phyloP scores from a whole-genome alignment of 2,329 filamentous ascomycete species.

The Colletotrichum sp. region DNA sequence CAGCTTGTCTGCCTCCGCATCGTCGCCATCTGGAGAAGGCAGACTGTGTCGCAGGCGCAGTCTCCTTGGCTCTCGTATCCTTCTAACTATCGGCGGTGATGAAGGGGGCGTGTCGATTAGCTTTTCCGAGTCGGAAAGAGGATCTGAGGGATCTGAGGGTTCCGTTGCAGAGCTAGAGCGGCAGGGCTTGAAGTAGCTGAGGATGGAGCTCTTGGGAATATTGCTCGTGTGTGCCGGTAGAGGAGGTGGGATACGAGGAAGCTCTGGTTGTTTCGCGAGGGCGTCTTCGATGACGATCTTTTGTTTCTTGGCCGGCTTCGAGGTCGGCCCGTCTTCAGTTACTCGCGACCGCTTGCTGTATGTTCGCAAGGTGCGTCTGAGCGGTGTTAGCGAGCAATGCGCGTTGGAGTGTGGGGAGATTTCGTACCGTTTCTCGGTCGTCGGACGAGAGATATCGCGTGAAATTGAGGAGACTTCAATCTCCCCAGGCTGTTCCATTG shows the following conservation, averaged over 20 bases:
- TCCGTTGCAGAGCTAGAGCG: conserved; percentile 12
- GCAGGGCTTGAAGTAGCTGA: conserved; percentile 45
- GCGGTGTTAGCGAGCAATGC: neutral
- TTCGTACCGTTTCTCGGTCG: conserved; percentile 11
- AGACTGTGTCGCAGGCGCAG: conserved; percentile 17
- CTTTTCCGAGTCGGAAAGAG: conserved; percentile 14
- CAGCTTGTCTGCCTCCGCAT: neutral
- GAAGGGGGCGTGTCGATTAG: conserved; percentile 27
- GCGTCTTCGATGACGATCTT: conserved; percentile 27
- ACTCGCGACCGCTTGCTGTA: conserved; percentile 39
- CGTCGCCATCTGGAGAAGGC: neutral
- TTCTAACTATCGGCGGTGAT: conserved; percentile 18
- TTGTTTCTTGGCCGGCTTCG: conserved; percentile 4
- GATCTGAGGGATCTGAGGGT: conserved; percentile 15
- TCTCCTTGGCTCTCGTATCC: conserved; percentile 19
- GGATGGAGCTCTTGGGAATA: conserved; percentile 39
- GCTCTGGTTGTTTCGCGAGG: neutral
- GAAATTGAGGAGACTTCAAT: neutral
- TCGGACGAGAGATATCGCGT: neutral
- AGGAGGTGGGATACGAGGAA: neutral
- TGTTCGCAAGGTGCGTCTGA: conserved; percentile 34
- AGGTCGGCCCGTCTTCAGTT: neutral
- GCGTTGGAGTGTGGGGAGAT: neutral
- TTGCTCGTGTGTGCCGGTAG: conserved; percentile 1
- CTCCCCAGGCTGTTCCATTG: neutral